A percentile compares a stretch with the other conserved stretches of the same genome.
phyloP scores from a whole-genome alignment of 768 basidiomycete species.

The Boletus eberwhitei region DNA sequence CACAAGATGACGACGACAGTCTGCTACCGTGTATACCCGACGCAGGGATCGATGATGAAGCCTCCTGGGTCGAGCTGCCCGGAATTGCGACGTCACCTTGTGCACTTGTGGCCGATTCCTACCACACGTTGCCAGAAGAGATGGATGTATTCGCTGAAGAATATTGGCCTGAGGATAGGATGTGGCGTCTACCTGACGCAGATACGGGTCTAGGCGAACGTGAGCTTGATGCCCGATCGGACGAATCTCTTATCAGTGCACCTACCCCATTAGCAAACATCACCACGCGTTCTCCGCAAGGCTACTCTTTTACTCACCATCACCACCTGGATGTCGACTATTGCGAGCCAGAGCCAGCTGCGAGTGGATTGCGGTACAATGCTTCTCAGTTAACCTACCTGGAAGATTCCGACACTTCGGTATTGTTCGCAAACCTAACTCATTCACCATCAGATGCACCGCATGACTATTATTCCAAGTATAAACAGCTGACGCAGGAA shows the following conservation, averaged over 20 bases:
- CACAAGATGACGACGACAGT: slow-evolving; percentile 23
- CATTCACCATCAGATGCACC: slow-evolving; percentile 7
- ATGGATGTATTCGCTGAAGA: slow-evolving; percentile 17
- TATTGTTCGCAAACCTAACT: slow-evolving; percentile 1
- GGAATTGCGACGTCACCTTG: slow-evolving; percentile 8
- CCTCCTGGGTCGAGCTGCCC: slow-evolving; percentile 16
- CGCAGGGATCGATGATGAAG: slow-evolving; percentile 1
- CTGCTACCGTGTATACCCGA: slow-evolving; percentile 16
- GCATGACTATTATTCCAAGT: slow-evolving; percentile 11
- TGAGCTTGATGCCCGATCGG: slow-evolving; percentile 14
- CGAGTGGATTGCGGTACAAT: slow-evolving; percentile 5
- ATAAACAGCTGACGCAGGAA: slow-evolving; percentile 16
- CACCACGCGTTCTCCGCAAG: slow-evolving; percentile 14
- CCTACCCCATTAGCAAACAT: slow-evolving; percentile 16
- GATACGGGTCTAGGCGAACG: background rate
- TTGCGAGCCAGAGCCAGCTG: slow-evolving; percentile 9
- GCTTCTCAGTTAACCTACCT: slow-evolving; percentile 12
- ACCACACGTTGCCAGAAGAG: slow-evolving; percentile 8
- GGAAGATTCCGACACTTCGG: slow-evolving; percentile 19
- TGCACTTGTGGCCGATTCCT: background rate
- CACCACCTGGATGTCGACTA: slow-evolving; percentile 13
- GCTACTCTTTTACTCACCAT: slow-evolving; percentile 14
- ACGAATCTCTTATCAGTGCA: slow-evolving; percentile 26
- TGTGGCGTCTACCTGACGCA: slow-evolving; percentile 12
- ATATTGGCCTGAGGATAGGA: slow-evolving; percentile 13